These are phyloP conservation scores for Bacterosira constricta DNA, from an alignment of 108 stramenopile genomes.

Conservation along the genomic window DNA sequence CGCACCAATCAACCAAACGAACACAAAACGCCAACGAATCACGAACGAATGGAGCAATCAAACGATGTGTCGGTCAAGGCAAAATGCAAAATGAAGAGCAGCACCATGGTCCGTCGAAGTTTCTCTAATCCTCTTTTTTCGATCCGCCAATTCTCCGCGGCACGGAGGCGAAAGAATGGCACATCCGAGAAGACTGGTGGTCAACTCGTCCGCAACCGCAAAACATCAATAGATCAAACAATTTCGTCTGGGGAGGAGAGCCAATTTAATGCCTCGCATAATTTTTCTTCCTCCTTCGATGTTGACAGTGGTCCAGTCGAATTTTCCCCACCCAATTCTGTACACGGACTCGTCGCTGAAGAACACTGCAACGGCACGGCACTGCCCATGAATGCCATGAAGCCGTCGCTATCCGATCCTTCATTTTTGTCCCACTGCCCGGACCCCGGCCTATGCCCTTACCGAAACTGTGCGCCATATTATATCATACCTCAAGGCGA, in stretches of 20 bases:
- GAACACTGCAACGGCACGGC: background rate
- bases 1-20: too few species aligned
- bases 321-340: background rate
- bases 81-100: background rate
- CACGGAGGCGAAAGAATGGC: conserved; percentile 13
- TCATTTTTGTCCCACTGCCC: background rate
- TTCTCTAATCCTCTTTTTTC: conserved; percentile 8
- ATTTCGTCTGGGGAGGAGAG: conserved; percentile 25
- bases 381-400: background rate
- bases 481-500: background rate
- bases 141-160: too few species aligned
- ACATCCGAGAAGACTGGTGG: background rate
- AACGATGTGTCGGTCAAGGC: too few species aligned
- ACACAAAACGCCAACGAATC: too few species aligned
- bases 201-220: conserved; percentile 6
- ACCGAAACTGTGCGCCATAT: background rate
- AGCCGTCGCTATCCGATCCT: background rate
- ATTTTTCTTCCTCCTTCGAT: conserved; percentile 9
- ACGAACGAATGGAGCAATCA: too few species aligned
- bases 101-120: conserved; percentile 13
- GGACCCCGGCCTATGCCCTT: background rate
- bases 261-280: conserved; percentile 4
- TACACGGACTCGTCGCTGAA: background rate
- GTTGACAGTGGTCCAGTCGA: background rate
- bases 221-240: conserved; percentile 32